phyloP scores from a whole-genome alignment of 345 rosid species.

The Ricinus communis region DNA sequence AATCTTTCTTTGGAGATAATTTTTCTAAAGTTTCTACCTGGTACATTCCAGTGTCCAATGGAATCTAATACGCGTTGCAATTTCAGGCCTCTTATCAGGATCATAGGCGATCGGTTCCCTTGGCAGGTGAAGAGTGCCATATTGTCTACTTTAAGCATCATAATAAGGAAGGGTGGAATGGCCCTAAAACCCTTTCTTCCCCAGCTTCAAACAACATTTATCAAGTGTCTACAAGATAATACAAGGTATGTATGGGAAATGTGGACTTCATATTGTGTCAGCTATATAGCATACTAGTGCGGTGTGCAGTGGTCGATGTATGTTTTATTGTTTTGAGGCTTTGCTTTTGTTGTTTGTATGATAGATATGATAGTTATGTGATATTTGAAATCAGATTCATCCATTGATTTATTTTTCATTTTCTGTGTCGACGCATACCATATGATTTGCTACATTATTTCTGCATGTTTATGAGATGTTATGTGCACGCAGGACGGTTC shows the following conservation, averaged over 20 bases:
- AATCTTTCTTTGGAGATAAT: no score
- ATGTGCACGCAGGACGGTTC: constrained; percentile 66
- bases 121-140: constrained; percentile 99
- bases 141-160: constrained; percentile 71
- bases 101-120: constrained; percentile 95
- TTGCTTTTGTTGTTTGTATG: not conserved
- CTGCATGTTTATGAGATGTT: constrained; percentile 3
- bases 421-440: not conserved
- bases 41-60: not conserved
- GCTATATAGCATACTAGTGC: not conserved
- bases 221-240: constrained; percentile 87
- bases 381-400: not conserved
- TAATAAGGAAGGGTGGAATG: constrained; percentile 85
- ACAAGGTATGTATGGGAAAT: constrained; percentile 56
- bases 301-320: not conserved
- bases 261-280: not conserved
- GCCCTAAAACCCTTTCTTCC: constrained; percentile 94
- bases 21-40: not conserved
- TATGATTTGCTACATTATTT: not conserved
- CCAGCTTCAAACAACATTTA: constrained; percentile 96
- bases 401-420: not conserved
- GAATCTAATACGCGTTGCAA: constrained; percentile 14
- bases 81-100: constrained; percentile 94
- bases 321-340: not conserved
- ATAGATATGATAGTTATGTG: not conserved